phyloP scores from a whole-genome alignment of 805 yeast genomes.

The Metahyphopichia silvanorum region DNA sequence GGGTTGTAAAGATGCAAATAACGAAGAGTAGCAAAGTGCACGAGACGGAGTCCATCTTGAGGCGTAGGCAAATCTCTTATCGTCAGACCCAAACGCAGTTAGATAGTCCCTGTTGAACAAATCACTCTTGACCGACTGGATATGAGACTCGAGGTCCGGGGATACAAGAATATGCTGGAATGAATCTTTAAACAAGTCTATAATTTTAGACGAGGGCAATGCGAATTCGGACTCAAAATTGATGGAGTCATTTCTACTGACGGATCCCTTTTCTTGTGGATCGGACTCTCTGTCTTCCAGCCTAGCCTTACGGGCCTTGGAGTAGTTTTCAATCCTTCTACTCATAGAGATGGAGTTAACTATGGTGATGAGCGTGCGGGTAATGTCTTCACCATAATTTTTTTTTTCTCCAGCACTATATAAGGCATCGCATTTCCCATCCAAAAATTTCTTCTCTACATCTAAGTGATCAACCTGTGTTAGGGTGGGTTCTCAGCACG shows the following conservation, averaged over 20 bases:
- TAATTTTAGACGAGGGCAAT: slow-evolving; percentile 31
- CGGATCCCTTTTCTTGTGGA: not conserved
- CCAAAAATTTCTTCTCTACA: slow-evolving; percentile 11
- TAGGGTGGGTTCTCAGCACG: slow-evolving; percentile 42
- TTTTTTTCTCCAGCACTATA: not conserved
- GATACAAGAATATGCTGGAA: slow-evolving; percentile 33
- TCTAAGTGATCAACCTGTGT: slow-evolving; percentile 50
- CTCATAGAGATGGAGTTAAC: too few species aligned
- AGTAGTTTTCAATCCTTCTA: not conserved
- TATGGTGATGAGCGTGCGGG: slow-evolving; percentile 4
- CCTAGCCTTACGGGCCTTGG: too few species aligned
- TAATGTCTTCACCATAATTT: not conserved
- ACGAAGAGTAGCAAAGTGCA: slow-evolving; percentile 67
- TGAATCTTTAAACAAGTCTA: slow-evolving; percentile 32
- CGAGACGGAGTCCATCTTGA: slow-evolving; percentile 86
- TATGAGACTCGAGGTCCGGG: slow-evolving; percentile 34
- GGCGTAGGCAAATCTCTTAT: slow-evolving; percentile 71
- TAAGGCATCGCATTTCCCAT: not conserved
- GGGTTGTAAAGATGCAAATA: slow-evolving; percentile 52
- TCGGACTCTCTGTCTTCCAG: not conserved
- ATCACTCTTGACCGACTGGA: slow-evolving; percentile 70
- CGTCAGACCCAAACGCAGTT: slow-evolving; percentile 62
- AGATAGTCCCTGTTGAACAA: slow-evolving; percentile 68
- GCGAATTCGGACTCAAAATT: slow-evolving; percentile 32
- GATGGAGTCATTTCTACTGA: slow-evolving; percentile 15